These are phyloP conservation scores for Cladophialophora chaetospira DNA, from an alignment of 2,329 filamentous ascomycete genomes.

Conservation along the genomic window DNA sequence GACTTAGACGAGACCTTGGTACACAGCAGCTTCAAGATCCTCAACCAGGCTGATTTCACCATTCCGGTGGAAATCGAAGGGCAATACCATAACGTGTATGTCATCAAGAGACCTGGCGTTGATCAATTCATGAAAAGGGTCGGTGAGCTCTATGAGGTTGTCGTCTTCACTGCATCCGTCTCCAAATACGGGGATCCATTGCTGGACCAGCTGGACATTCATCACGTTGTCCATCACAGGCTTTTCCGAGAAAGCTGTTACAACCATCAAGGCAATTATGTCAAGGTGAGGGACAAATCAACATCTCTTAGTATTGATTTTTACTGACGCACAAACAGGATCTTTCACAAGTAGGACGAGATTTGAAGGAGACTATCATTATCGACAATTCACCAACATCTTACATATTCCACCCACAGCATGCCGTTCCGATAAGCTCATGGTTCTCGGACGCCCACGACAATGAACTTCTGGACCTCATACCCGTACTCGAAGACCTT, in stretches of 20 bases:
- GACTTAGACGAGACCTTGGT: slow-evolving; percentile 96
- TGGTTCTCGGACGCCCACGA: slow-evolving; percentile 99
- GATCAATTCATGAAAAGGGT: slow-evolving; percentile 99
- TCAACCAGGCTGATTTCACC: slow-evolving; percentile 97
- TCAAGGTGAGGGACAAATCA: slow-evolving; percentile 62
- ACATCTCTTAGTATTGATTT: not conserved
- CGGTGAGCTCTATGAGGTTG: slow-evolving; percentile 95
- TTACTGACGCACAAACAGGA: slow-evolving; percentile 55
- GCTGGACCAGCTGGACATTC: slow-evolving; percentile 94
- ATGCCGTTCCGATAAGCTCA: slow-evolving; percentile 98
- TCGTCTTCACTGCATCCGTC: slow-evolving; percentile 97
- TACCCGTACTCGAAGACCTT: slow-evolving; percentile 96
- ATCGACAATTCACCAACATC: slow-evolving; percentile 99
- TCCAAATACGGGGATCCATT: slow-evolving; percentile 99
- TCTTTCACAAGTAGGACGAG: slow-evolving; percentile 91
- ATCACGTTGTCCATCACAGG: slow-evolving; percentile 92
- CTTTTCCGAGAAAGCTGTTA: slow-evolving; percentile 98
- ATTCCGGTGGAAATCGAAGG: slow-evolving; percentile 99
- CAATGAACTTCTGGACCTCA: slow-evolving; percentile 95
- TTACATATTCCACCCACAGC: slow-evolving; percentile 99
- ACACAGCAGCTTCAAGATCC: slow-evolving; percentile 98
- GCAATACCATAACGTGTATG: slow-evolving; percentile 98
- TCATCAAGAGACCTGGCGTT: slow-evolving; percentile 98
- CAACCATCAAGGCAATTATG: slow-evolving; percentile 98
- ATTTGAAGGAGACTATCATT: slow-evolving; percentile 96